These are phyloP conservation scores for barley (Hordeum vulgare) DNA, from an alignment of 176 grass and related monocot genomes.

Conservation along the genomic window DNA sequence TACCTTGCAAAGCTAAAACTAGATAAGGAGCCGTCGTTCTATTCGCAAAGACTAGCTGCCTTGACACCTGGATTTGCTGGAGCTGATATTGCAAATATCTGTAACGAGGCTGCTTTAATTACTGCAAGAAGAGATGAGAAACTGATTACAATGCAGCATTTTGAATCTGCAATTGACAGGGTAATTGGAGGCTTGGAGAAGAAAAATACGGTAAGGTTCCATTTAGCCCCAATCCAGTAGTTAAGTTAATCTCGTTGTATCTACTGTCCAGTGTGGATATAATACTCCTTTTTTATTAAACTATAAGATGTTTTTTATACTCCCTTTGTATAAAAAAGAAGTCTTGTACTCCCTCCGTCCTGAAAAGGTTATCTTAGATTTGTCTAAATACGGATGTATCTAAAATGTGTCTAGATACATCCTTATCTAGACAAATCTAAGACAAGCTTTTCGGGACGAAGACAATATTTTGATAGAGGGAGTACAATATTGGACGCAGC, in stretches of 20 bases:
- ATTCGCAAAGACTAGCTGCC: conserved; percentile 90
- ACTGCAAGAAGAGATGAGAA: conserved; percentile 63
- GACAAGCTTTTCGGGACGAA: too few species aligned
- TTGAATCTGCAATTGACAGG: conserved; percentile 87
- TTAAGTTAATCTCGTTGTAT: not conserved
- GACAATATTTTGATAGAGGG: too few species aligned
- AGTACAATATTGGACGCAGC: not conserved
- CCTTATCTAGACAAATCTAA: too few species aligned
- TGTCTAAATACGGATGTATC: too few species aligned
- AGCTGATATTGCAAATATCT: conserved; percentile 95
- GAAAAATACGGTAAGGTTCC: conserved; percentile 79
- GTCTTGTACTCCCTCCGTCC: too few species aligned
- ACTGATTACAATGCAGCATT: conserved; percentile 69
- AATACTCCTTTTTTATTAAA: too few species aligned
- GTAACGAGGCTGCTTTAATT: conserved; percentile 86
- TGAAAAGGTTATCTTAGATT: too few species aligned
- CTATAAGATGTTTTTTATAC: too few species aligned
- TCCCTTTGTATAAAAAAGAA: too few species aligned
- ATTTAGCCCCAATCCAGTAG: not conserved
- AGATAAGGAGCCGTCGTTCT: conserved; percentile 75
- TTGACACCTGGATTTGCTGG: conserved; percentile 92
- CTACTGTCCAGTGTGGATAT: not conserved
- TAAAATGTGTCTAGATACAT: too few species aligned
- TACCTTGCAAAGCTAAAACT: conserved; percentile 93
- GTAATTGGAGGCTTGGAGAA: conserved; percentile 92